Evolutionary conservation across 208 protist species (phyloP).

Genomic region (Trichomonas tenax): DNA sequence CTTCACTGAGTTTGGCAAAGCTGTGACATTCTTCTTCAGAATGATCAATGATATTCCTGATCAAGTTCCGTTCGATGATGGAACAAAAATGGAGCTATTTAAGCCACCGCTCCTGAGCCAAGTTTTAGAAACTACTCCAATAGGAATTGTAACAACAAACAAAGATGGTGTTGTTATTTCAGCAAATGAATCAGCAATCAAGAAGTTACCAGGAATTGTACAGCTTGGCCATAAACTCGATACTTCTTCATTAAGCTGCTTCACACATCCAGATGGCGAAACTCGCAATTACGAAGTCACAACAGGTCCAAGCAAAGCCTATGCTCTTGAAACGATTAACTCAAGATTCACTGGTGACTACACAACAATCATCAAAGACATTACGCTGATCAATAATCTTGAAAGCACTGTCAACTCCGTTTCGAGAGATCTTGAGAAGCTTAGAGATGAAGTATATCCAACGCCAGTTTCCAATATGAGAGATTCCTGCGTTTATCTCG

Average conservation of each 20-base stretch:
- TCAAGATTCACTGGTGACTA: neutral
- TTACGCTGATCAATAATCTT: neutral
- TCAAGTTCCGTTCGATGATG: neutral
- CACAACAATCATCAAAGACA: neutral
- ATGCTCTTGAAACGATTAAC: neutral
- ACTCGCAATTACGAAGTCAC: neutral
- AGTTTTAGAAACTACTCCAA: neutral
- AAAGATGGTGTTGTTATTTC: neutral
- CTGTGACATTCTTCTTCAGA: neutral
- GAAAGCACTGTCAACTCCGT: neutral
- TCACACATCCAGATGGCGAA: neutral
- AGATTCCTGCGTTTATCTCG: neutral
- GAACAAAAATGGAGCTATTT: neutral
- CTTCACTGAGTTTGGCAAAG: neutral
- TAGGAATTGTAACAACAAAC: neutral
- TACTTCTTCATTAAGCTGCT: neutral
- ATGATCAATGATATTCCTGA: neutral
- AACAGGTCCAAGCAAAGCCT: neutral
- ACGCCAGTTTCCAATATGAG: neutral
- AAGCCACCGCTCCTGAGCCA: neutral
- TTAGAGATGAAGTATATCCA: neutral
- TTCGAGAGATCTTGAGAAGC: neutral
- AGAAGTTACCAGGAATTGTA: neutral
- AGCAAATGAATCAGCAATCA: neutral
- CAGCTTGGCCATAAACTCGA: neutral